Evolutionary conservation across 2,329 filamentous ascomycete genomes (phyloP), one percentile per base, ranked within the genome.

Genomic region (Monosporascus sp.): DNA sequence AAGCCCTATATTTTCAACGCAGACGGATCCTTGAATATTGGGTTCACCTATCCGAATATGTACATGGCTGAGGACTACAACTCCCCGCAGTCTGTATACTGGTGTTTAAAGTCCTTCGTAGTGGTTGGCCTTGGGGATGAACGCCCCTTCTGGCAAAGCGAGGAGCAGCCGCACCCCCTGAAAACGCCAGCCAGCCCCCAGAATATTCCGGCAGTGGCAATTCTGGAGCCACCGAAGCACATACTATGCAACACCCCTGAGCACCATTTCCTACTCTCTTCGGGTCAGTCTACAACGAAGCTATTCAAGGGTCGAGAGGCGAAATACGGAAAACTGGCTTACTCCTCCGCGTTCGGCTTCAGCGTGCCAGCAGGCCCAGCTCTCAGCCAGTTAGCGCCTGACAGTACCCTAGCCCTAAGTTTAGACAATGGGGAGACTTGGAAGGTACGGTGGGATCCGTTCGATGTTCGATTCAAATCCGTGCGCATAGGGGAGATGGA

Each of bases 1-100:
- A 57, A 73, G 3, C 69, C 69, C 0, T 68, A 76, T 46, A 73
- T 79, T 2, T 81, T 81, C 61, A 66, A 74, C 48, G 37, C 68
- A 0, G 77, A 81, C 51, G 77, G 77, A 0, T 78, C 76, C 0
- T 44, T 81, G 18, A 79, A 72, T 2, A 77, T 80, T 37, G 78
- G 61, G 5, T 65, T 57, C 55, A 42, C 59, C 6, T 66, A 66
- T 45, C 59, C 63, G 9, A 81, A 81, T 56, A 79, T 80, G 74
- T 81, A 75, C 57, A 72, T 82, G 71, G 68, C 69, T 37, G 79
- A 82, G 59, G 75, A 80, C 56, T 82, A 82, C 62, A 82, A 82
- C 59, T 82, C 79, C 2, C 77, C 79, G 0, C 79, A 82, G 54
- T 81, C 78, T 0, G 68, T 72, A 0, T 82, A 81, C 58, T 82